Conservation (phyloP, 495 filamentous ascomycete genomes). For the Cudoniella acicularis region DNA sequence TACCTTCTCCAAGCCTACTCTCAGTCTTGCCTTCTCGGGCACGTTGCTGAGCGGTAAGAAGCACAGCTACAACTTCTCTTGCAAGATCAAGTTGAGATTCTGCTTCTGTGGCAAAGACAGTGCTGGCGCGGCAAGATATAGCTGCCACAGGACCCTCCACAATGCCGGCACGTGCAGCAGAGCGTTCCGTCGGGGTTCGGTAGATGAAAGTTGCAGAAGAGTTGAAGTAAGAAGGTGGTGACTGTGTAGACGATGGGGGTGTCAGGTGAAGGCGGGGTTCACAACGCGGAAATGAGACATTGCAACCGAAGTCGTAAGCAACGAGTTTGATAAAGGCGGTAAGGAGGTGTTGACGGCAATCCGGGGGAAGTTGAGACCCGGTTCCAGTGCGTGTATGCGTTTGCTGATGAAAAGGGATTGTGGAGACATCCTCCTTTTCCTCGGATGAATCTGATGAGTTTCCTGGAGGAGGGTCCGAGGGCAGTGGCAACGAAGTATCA, state of each 20-base stretch:
- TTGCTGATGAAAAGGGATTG: conserved; percentile 10
- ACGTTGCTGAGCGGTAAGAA: conserved; percentile 80
- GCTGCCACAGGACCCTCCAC: conserved; percentile 74
- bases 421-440: neutral
- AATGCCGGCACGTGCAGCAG: conserved; percentile 65
- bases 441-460: neutral
- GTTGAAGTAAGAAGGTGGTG: conserved; percentile 46
- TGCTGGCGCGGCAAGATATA: conserved; percentile 52
- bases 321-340: conserved; percentile 73
- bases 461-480: neutral
- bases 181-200: conserved; percentile 62
- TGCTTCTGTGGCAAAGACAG: conserved; percentile 38
- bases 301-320: conserved; percentile 76
- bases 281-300: conserved; percentile 56
- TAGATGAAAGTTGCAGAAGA: conserved; percentile 56
- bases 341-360: conserved; percentile 66
- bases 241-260: conserved; percentile 37
- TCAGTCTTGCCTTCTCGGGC: conserved; percentile 66
- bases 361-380: conserved; percentile 71
- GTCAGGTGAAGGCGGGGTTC: conserved; percentile 60
- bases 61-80: conserved; percentile 67
- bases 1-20: conserved; percentile 62
- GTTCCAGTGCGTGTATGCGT: conserved; percentile 34
- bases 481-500: conserved; percentile 39
- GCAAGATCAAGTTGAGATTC: conserved; percentile 64